Evolutionary conservation across 495 filamentous ascomycete genomes (phyloP).

Genomic region (Cercophora newfieldiana): DNA sequence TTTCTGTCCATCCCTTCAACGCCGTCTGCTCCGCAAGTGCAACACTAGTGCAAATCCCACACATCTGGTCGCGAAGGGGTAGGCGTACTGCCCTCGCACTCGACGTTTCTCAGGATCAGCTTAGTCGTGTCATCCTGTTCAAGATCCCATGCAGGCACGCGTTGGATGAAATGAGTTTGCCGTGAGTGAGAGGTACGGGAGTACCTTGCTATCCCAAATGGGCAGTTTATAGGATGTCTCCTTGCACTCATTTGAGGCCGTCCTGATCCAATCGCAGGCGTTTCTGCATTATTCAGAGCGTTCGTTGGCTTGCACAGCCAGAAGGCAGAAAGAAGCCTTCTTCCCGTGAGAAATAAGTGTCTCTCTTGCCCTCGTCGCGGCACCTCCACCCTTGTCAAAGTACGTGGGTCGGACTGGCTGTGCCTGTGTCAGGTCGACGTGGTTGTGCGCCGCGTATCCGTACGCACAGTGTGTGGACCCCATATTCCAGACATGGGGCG

Average conservation of each 20-base stretch:
- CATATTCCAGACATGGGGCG: background rate
- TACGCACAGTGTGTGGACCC: background rate
- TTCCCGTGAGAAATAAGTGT: too few species aligned
- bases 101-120: background rate
- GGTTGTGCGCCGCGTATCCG: background rate
- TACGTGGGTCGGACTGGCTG: background rate
- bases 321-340: too few species aligned
- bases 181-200: too few species aligned
- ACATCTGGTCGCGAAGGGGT: background rate
- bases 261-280: too few species aligned
- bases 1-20: background rate
- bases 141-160: background rate
- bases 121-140: background rate
- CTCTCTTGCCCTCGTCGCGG: too few species aligned
- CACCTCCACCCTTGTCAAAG: too few species aligned
- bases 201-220: too few species aligned
- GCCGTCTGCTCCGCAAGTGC: background rate
- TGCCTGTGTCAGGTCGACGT: background rate
- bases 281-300: too few species aligned
- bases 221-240: too few species aligned
- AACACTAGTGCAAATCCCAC: background rate
- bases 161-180: too few species aligned
- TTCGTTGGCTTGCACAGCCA: too few species aligned
- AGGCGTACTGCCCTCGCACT: background rate
- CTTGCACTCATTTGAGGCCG: too few species aligned